Percentiles rank a stretch among this genome's conserved stretches.
Conservation (phyloP, 495 filamentous ascomycete species). For the Lasiosphaeris hirsuta region DNA sequence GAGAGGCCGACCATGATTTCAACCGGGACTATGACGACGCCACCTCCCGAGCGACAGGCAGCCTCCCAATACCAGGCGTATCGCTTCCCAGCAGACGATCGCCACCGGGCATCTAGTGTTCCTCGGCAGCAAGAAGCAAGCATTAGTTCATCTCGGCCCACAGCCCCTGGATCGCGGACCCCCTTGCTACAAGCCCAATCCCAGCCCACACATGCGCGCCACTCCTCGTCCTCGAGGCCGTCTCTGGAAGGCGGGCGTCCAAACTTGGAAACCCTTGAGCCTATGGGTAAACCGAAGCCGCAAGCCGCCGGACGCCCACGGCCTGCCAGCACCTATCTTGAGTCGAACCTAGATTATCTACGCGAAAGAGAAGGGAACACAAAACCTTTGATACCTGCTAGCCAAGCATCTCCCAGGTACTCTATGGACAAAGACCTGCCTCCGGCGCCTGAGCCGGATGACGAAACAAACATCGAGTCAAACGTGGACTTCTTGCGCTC, state of each 20-base stretch:
- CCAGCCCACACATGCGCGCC: conserved; percentile 39
- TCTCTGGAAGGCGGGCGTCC: conserved; percentile 76
- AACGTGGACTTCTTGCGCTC: conserved; percentile 84
- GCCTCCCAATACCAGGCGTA: conserved; percentile 56
- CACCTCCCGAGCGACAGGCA: conserved; percentile 54
- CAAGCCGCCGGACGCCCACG: conserved; percentile 20
- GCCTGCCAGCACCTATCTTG: conserved; percentile 66
- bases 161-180: conserved; percentile 23
- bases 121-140: conserved; percentile 36
- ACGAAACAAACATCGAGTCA: conserved; percentile 71
- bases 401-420: conserved; percentile 34
- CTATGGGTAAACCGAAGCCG: conserved; percentile 35
- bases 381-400: conserved; percentile 34
- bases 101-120: conserved; percentile 56
- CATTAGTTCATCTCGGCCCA: conserved; percentile 18
- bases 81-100: conserved; percentile 56
- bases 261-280: conserved; percentile 56
- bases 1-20: conserved; percentile 76
- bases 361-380: conserved; percentile 55
- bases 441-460: conserved; percentile 43
- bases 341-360: conserved; percentile 73
- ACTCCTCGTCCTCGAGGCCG: conserved; percentile 68
- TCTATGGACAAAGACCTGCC: conserved; percentile 36
- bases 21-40: conserved; percentile 85
- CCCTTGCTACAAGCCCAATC: conserved; percentile 52